A percentile compares a stretch with the other conserved stretches of the same genome.
Conservation (phyloP, 306 rosid species). For the Lithocarpus polystachyus region DNA sequence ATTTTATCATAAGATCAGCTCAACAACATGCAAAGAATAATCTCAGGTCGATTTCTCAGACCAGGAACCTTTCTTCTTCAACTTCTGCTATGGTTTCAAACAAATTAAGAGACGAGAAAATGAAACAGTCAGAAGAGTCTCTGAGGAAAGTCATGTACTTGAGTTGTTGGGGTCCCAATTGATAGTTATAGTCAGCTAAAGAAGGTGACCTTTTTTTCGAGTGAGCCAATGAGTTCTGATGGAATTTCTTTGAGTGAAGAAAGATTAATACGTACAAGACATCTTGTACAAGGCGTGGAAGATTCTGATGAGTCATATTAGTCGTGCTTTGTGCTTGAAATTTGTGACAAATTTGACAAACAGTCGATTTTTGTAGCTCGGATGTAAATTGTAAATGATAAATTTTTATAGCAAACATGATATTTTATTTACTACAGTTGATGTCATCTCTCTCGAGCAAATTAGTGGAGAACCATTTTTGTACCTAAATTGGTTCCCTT, state of each 20-base stretch:
- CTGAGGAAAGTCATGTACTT: conserved; percentile 67
- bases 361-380: no score
- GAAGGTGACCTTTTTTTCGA: background rate
- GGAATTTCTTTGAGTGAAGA: background rate
- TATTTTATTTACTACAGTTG: no score
- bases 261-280: no score
- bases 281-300: background rate
- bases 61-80: conserved; percentile 18
- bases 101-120: conserved; percentile 38
- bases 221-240: background rate
- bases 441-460: no score
- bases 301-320: no score
- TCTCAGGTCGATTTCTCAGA: background rate
- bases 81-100: conserved; percentile 30
- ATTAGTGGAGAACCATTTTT: no score
- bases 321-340: no score
- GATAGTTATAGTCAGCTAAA: background rate
- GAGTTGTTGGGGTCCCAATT: conserved; percentile 53
- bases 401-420: no score
- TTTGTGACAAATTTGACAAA: no score
- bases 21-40: background rate
- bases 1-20: background rate
- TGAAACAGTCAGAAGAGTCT: conserved; percentile 66
- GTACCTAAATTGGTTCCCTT: no score
- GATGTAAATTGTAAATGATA: no score